Conservation (phyloP, 164 flowering plant species). For the Macadamia integrifolia region DNA sequence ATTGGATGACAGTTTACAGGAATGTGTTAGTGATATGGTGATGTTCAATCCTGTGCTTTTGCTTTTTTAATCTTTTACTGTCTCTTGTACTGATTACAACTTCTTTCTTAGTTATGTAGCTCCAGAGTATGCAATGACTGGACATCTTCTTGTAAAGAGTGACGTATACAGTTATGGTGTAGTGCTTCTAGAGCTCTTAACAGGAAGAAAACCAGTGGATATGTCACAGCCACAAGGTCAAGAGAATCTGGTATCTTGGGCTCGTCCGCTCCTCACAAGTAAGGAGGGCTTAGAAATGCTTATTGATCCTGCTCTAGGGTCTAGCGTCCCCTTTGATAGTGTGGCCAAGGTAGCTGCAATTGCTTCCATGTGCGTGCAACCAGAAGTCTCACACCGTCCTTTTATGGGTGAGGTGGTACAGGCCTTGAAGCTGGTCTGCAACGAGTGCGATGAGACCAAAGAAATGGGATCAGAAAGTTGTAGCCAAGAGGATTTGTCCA, state of each 20-base stretch:
- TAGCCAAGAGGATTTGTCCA: slow-evolving; percentile 43
- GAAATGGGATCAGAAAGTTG: slow-evolving; percentile 34
- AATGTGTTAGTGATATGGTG: not conserved
- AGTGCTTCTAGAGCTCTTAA: slow-evolving; percentile 88
- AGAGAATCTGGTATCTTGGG: slow-evolving; percentile 86
- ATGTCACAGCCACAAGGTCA: slow-evolving; percentile 87
- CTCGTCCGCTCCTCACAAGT: slow-evolving; percentile 82
- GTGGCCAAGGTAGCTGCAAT: slow-evolving; percentile 94
- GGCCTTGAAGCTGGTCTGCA: slow-evolving; percentile 81
- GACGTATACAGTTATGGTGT: slow-evolving; percentile 98
- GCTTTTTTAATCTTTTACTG: not conserved
- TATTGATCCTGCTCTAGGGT: slow-evolving; percentile 57
- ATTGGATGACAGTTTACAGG: too few species aligned
- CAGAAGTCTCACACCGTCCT: slow-evolving; percentile 94
- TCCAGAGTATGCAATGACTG: slow-evolving; percentile 98
- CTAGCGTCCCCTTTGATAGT: slow-evolving; percentile 52
- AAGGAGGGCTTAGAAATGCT: slow-evolving; percentile 60
- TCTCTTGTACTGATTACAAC: too few species aligned
- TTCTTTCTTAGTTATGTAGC: slow-evolving; percentile 59
- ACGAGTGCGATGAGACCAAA: slow-evolving; percentile 62
- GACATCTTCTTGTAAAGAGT: slow-evolving; percentile 95
- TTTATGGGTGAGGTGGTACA: slow-evolving; percentile 99
- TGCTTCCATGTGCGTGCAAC: slow-evolving; percentile 97
- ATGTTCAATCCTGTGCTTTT: not conserved
- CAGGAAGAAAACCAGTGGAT: slow-evolving; percentile 90